A percentile compares a stretch with the other conserved stretches of the same genome.
Conservation (phyloP, 306 rosid species). For the Benincasa hispida region DNA sequence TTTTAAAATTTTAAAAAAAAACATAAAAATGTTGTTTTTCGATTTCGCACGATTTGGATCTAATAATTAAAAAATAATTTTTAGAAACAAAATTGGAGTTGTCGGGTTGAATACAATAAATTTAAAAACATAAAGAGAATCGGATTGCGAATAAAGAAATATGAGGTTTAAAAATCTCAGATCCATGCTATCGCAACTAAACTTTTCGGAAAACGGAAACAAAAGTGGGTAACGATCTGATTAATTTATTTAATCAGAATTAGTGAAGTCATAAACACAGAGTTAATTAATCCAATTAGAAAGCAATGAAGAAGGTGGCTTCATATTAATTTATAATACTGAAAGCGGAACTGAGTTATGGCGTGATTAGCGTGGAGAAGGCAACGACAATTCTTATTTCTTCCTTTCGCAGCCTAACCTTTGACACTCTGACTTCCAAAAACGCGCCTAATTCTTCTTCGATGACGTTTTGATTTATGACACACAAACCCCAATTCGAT, state of each 20-base stretch:
- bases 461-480: neutral
- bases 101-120: too few species aligned
- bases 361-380: slow-evolving; percentile 2
- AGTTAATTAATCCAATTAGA: neutral
- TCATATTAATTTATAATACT: neutral
- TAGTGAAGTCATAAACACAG: neutral
- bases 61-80: too few species aligned
- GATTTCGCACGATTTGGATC: too few species aligned
- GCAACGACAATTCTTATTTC: neutral
- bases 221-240: neutral
- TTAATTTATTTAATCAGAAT: neutral
- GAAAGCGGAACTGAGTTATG: neutral
- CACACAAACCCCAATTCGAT: neutral
- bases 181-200: neutral
- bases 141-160: too few species aligned
- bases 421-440: neutral
- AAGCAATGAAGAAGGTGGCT: neutral
- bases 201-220: neutral
- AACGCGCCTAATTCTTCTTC: neutral
- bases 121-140: too few species aligned
- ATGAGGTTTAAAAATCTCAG: neutral
- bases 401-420: neutral
- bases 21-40: too few species aligned
- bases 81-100: too few species aligned
- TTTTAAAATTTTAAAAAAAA: too few species aligned